These are phyloP conservation scores for Exsudoporus frostii DNA, from an alignment of 768 basidiomycete genomes.

Conservation along the genomic window DNA sequence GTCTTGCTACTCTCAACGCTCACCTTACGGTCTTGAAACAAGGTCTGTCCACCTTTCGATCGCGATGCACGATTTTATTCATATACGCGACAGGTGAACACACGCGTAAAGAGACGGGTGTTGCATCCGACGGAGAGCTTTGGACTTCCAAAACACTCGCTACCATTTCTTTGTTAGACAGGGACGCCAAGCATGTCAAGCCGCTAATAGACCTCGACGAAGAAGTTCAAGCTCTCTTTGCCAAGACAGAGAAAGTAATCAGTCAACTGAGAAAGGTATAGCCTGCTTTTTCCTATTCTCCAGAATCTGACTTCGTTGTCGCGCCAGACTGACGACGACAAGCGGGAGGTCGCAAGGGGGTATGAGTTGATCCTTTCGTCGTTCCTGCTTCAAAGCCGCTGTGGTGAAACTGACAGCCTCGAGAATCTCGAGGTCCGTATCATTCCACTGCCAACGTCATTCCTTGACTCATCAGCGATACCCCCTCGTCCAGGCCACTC, in stretches of 20 bases:
- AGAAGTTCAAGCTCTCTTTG: conserved; percentile 46
- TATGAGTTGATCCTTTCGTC: conserved; percentile 69
- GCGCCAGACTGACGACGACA: conserved; percentile 12
- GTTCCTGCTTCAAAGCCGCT: conserved; percentile 69
- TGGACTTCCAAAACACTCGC: conserved; percentile 72
- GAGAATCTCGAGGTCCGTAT: conserved; percentile 60
- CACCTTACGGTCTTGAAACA: conserved; percentile 51
- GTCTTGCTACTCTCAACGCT: conserved; percentile 69
- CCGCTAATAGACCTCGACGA: conserved; percentile 51
- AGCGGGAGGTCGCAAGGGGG: conserved; percentile 47
- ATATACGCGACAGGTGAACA: conserved; percentile 38
- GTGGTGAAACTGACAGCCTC: conserved; percentile 55
- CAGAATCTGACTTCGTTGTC: background rate
- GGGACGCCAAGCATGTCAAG: conserved; percentile 66
- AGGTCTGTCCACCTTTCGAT: conserved; percentile 35
- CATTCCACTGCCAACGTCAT: background rate
- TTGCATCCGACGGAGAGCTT: conserved; percentile 69
- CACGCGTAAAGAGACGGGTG: conserved; percentile 51
- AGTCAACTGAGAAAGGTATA: conserved; percentile 45
- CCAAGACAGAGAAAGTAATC: conserved; percentile 43
- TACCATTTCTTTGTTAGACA: conserved; percentile 54
- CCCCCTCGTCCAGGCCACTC: conserved; percentile 47
- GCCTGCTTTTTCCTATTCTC: background rate
- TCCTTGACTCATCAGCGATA: background rate
- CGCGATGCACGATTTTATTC: background rate